Conservation (phyloP, 345 rosid genomes). For the Dipteronia dyeriana region DNA sequence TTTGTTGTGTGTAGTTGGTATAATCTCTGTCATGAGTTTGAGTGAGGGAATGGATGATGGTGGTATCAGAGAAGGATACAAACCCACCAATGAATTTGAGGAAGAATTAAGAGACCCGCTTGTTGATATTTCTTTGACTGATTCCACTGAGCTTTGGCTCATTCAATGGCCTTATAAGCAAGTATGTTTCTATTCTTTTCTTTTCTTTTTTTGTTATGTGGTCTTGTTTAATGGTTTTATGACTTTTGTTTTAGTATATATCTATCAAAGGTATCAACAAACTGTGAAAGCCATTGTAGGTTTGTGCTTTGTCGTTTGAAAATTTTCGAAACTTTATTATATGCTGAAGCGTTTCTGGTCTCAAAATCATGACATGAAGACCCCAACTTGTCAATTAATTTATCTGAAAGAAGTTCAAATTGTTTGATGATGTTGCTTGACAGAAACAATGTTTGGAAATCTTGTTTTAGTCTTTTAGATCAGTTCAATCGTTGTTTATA, state of each 20-base stretch:
- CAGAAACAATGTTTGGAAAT: neutral
- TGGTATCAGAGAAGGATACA: slow-evolving; percentile 27
- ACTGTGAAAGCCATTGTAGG: neutral
- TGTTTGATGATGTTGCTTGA: neutral
- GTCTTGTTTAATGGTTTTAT: neutral
- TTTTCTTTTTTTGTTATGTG: neutral
- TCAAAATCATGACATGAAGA: neutral
- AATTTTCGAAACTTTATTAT: neutral
- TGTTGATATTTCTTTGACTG: slow-evolving; percentile 33
- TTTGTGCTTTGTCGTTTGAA: neutral
- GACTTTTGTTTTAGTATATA: neutral
- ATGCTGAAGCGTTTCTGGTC: neutral
- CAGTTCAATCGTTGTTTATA: neutral
- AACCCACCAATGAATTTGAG: slow-evolving; percentile 45
- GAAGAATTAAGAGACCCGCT: slow-evolving; percentile 45
- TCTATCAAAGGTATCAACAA: neutral
- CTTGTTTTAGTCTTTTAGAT: neutral
- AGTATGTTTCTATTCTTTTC: slow-evolving; percentile 28
- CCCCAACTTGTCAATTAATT: neutral
- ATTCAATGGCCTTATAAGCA: slow-evolving; percentile 70
- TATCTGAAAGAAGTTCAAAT: neutral
- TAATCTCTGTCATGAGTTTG: neutral
- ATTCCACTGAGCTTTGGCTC: slow-evolving; percentile 74
- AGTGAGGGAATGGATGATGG: slow-evolving; percentile 27
- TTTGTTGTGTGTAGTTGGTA: neutral